phyloP scores from a whole-genome alignment of 306 rosid species.

The Begonia loranthoides region DNA sequence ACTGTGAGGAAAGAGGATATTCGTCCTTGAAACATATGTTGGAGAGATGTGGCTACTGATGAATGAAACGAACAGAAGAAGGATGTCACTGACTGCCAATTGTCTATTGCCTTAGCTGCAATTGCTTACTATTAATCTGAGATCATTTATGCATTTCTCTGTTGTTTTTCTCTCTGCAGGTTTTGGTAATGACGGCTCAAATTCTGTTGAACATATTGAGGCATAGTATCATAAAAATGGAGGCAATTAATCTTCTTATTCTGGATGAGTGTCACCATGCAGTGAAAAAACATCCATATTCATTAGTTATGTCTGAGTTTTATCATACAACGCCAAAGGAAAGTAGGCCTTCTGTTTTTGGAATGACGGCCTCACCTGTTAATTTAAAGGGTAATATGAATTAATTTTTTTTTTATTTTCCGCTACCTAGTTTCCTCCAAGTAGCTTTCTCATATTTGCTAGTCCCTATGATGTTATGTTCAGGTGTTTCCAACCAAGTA shows the following conservation, averaged over 20 bases:
- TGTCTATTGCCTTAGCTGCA: too few relatives aligned
- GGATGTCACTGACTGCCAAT: too few relatives aligned
- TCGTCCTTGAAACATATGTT: too few relatives aligned
- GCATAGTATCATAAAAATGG: constrained; percentile 96
- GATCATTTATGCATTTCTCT: too few relatives aligned
- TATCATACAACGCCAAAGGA: constrained; percentile 87
- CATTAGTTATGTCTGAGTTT: constrained; percentile 97
- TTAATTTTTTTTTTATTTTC: neutral
- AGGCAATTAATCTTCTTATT: constrained; percentile 72
- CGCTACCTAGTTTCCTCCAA: neutral
- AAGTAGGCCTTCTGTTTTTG: constrained; percentile 85
- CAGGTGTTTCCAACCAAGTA: constrained; percentile 96
- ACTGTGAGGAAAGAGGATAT: too few relatives aligned
- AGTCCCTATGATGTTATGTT: constrained; percentile 22
- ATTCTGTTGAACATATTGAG: constrained; percentile 95
- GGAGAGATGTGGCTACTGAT: too few relatives aligned
- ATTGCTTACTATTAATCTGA: too few relatives aligned
- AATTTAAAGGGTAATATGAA: constrained; percentile 65
- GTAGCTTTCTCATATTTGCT: neutral
- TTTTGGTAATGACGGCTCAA: constrained; percentile 97
- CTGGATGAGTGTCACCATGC: constrained; percentile 99
- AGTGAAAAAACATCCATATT: constrained; percentile 96
- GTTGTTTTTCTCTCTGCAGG: constrained; percentile 33
- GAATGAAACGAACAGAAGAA: too few relatives aligned
- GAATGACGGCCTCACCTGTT: constrained; percentile 99